Conservation (phyloP, 768 basidiomycete genomes). For the Russula earlei region DNA sequence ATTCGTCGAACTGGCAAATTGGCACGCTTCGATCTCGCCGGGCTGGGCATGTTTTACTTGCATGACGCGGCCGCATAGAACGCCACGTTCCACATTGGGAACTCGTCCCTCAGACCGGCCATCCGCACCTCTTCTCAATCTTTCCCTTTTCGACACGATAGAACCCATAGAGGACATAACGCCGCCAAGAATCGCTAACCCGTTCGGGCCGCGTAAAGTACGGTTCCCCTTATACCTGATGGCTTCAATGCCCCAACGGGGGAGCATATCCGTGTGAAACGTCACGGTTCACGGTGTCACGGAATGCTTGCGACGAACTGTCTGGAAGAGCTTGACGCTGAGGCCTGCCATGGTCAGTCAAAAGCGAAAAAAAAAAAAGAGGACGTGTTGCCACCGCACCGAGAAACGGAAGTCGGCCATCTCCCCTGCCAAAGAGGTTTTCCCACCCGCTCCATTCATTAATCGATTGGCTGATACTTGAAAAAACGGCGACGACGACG, state of each 20-base stretch:
- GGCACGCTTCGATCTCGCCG: constrained; percentile 17
- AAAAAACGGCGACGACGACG: too few relatives aligned
- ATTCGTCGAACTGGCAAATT: too few relatives aligned
- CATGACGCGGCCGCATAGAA: constrained; percentile 44
- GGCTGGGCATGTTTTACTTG: constrained; percentile 34
- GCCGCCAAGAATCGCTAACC: constrained; percentile 75
- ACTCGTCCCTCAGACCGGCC: constrained; percentile 49
- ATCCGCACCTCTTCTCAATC: constrained; percentile 71
- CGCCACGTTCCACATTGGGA: constrained; percentile 66
- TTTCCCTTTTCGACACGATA: constrained; percentile 88
- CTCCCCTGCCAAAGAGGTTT: too few relatives aligned
- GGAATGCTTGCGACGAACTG: constrained; percentile 38
- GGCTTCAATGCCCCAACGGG: constrained; percentile 83
- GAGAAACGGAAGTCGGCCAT: too few relatives aligned
- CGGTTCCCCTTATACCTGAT: constrained; percentile 95
- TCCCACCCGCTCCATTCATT: too few relatives aligned
- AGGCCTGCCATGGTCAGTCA: constrained; percentile 5
- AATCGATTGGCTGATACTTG: too few relatives aligned
- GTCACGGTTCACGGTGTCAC: constrained; percentile 9
- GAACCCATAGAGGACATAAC: constrained; percentile 86
- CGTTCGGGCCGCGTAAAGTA: constrained; percentile 80
- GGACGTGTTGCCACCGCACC: too few relatives aligned
- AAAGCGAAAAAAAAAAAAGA: constrained; percentile 7
- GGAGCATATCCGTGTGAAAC: constrained; percentile 82
- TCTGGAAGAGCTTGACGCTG: constrained; percentile 54